These are phyloP conservation scores for Tylopilus subfusipes DNA, from an alignment of 768 basidiomycete species.

Conservation along the genomic window DNA sequence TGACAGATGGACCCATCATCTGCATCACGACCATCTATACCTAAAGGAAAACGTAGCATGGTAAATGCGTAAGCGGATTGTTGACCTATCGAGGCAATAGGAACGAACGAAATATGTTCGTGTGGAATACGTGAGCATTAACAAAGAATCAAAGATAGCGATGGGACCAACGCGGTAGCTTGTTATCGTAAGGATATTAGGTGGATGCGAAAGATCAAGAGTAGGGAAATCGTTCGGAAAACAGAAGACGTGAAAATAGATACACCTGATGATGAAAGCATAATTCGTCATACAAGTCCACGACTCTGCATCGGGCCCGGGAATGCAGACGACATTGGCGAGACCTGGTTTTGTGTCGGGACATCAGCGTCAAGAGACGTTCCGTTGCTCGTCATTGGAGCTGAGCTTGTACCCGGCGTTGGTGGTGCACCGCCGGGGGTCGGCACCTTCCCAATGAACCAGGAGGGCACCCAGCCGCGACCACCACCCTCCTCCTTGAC, in stretches of 20 bases:
- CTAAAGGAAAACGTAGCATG: constrained; percentile 11
- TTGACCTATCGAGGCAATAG: constrained; percentile 9
- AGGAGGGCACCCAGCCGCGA: constrained; percentile 96
- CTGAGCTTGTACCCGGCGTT: constrained; percentile 49
- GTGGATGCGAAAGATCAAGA: constrained; percentile 19
- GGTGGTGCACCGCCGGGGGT: constrained; percentile 40
- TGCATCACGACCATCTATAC: constrained; percentile 12
- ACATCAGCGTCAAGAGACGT: constrained; percentile 38
- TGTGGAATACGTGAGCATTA: constrained; percentile 27
- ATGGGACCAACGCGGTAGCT: constrained; percentile 15
- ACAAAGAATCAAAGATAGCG: constrained; percentile 27
- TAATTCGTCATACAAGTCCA: constrained; percentile 18
- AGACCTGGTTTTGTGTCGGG: constrained; percentile 47
- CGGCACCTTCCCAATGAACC: constrained; percentile 91
- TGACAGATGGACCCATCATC: constrained; percentile 12
- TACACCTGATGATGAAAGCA: constrained; percentile 16
- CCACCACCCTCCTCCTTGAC: constrained; percentile 93
- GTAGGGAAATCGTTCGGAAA: constrained; percentile 15
- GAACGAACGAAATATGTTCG: constrained; percentile 13
- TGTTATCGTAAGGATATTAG: constrained; percentile 22
- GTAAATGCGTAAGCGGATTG: constrained; percentile 17
- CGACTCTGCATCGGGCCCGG: constrained; percentile 38
- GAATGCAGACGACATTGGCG: constrained; percentile 84
- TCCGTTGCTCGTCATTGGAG: constrained; percentile 28
- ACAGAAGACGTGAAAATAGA: constrained; percentile 19